Evolutionary conservation across 192 early-diverging fungal species (phyloP).

Genomic region (Linnemannia exigua): DNA sequence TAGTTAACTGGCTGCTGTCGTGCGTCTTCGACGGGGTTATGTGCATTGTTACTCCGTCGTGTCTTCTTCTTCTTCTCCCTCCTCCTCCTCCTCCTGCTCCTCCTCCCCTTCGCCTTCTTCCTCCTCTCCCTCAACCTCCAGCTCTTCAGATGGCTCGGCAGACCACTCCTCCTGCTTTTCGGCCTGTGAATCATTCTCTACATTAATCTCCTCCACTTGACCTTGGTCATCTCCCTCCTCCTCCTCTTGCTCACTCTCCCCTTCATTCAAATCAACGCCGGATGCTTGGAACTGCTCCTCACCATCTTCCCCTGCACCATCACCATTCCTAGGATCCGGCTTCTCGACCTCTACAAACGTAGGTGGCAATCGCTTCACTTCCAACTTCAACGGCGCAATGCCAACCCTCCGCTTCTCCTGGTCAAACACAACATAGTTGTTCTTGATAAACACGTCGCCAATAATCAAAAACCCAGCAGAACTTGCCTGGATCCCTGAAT

Average conservation of each 20-base stretch:
- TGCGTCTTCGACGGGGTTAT: not conserved
- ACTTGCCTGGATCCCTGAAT: conserved; percentile 46
- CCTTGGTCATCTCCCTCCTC: not conserved
- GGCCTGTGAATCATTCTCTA: not conserved
- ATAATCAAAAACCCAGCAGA: conserved; percentile 62
- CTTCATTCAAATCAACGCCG: not conserved
- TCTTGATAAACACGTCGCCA: conserved; percentile 78
- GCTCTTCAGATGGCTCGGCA: not conserved
- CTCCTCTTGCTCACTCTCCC: not conserved
- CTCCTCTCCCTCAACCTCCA: not conserved
- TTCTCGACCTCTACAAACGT: not conserved
- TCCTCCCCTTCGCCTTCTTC: not conserved
- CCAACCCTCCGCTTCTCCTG: conserved; percentile 69
- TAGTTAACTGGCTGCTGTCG: not conserved
- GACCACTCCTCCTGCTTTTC: too few species aligned
- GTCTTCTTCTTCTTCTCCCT: not conserved
- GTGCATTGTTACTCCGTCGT: not conserved
- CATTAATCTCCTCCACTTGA: not conserved
- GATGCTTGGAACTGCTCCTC: not conserved
- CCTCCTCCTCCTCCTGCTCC: not conserved
- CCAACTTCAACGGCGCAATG: conserved; percentile 63
- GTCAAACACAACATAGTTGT: conserved; percentile 76
- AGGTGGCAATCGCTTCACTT: not conserved
- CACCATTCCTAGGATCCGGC: not conserved
- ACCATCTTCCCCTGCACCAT: not conserved